Evolutionary conservation across 345 rosid species (phyloP).

Genomic region (Turritis glabra): DNA sequence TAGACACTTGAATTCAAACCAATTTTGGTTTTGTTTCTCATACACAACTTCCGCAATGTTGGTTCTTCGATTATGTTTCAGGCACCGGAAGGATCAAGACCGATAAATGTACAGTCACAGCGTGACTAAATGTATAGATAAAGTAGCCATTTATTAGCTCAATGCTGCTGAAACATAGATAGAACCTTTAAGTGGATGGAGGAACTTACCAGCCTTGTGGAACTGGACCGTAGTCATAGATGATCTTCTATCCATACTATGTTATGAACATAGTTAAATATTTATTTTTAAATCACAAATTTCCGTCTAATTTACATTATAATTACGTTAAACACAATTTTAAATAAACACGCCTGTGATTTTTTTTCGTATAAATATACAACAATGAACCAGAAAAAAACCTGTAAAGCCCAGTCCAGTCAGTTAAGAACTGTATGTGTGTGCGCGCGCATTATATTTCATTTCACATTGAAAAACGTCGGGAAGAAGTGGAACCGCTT

Average conservation of each 20-base stretch:
- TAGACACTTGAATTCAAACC: neutral
- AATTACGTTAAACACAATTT: constrained; percentile 8
- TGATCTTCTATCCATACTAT: constrained; percentile 45
- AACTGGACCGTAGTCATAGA: constrained; percentile 54
- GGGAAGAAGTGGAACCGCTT: constrained; percentile 36
- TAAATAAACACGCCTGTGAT: constrained; percentile 19
- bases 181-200: neutral
- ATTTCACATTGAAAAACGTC: constrained; percentile 34
- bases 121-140: neutral
- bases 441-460: neutral
- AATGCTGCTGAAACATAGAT: neutral
- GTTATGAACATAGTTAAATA: neutral
- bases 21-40: neutral
- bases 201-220: constrained; percentile 29
- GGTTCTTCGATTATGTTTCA: neutral
- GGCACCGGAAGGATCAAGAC: constrained; percentile 11
- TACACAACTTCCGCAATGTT: neutral
- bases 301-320: constrained; percentile 23
- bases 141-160: neutral
- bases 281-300: constrained; percentile 7
- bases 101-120: neutral
- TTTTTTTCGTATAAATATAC: constrained; percentile 1
- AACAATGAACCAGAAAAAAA: neutral
- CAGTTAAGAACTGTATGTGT: constrained; percentile 16
- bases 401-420: neutral